phyloP scores from a whole-genome alignment of 2,329 filamentous ascomycete species.

The Xylaria sp. region DNA sequence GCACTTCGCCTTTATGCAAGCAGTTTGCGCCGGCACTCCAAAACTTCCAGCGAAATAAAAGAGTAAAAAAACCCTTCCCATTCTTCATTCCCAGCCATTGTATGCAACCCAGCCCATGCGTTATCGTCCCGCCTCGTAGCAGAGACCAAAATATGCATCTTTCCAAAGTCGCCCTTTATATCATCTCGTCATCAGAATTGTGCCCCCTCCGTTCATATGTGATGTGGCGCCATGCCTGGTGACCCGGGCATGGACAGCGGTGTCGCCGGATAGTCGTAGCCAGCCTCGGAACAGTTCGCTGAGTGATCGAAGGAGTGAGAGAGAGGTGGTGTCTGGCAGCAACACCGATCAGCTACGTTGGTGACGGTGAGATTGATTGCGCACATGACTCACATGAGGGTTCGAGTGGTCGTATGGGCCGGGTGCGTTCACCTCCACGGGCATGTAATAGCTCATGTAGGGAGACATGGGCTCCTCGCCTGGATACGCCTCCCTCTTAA shows the following conservation, averaged over 20 bases:
- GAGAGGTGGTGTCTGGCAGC: conserved; percentile 76
- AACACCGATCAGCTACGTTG: conserved; percentile 60
- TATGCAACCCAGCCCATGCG: conserved; percentile 34
- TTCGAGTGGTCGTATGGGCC: conserved; percentile 74
- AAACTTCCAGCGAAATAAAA: conserved; percentile 26
- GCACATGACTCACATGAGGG: conserved; percentile 77
- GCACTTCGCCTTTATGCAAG: conserved; percentile 45
- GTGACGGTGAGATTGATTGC: conserved; percentile 55
- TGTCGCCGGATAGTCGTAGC: conserved; percentile 74
- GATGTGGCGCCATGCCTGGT: conserved; percentile 58
- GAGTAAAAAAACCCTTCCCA: conserved; percentile 15
- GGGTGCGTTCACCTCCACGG: conserved; percentile 69
- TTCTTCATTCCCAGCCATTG: conserved; percentile 32
- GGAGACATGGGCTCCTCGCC: conserved; percentile 70
- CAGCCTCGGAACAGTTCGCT: conserved; percentile 68
- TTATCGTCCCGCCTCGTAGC: conserved; percentile 22
- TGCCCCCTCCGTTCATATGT: conserved; percentile 26
- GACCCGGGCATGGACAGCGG: conserved; percentile 79
- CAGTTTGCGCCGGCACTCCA: conserved; percentile 41
- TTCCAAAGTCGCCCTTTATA: conserved; percentile 13
- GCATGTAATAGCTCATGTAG: conserved; percentile 75
- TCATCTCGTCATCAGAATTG: conserved; percentile 2
- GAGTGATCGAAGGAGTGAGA: conserved; percentile 79
- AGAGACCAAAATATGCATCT: conserved; percentile 11
- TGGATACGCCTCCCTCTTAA: conserved; percentile 72